Percentiles rank a stretch among this genome's conserved stretches.
Evolutionary conservation across 345 rosid genomes (phyloP).

Genomic region (Viola odorata): DNA sequence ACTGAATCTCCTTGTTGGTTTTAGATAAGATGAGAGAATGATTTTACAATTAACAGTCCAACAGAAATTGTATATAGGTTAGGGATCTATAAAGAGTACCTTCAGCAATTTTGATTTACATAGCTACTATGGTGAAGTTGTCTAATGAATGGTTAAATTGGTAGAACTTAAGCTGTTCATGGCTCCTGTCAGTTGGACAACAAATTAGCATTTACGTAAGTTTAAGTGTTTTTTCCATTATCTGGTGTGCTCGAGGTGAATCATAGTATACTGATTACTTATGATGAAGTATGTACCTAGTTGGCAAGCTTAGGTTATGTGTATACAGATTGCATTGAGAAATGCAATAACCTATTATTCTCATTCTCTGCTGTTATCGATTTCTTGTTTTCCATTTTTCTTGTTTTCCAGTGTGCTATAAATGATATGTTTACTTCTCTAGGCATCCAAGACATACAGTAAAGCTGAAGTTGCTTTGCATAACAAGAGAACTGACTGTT

Average conservation of each 20-base stretch:
- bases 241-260: too few relatives aligned
- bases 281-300: neutral
- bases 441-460: slow-evolving; percentile 15
- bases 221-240: neutral
- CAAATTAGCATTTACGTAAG: neutral
- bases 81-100: too few relatives aligned
- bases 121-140: neutral
- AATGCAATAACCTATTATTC: neutral
- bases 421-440: neutral
- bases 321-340: neutral
- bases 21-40: too few relatives aligned
- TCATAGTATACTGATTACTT: too few relatives aligned
- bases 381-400: neutral
- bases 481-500: slow-evolving; percentile 77
- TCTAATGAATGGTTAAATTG: neutral
- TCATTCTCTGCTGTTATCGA: neutral
- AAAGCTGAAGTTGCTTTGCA: slow-evolving; percentile 58
- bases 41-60: too few relatives aligned
- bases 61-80: too few relatives aligned
- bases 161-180: neutral
- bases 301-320: neutral
- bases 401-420: neutral
- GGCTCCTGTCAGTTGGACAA: neutral
- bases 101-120: neutral
- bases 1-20: too few relatives aligned